These are phyloP conservation scores for Brettanomyces bruxellensis DNA, from an alignment of 805 yeast genomes.

Conservation along the genomic window DNA sequence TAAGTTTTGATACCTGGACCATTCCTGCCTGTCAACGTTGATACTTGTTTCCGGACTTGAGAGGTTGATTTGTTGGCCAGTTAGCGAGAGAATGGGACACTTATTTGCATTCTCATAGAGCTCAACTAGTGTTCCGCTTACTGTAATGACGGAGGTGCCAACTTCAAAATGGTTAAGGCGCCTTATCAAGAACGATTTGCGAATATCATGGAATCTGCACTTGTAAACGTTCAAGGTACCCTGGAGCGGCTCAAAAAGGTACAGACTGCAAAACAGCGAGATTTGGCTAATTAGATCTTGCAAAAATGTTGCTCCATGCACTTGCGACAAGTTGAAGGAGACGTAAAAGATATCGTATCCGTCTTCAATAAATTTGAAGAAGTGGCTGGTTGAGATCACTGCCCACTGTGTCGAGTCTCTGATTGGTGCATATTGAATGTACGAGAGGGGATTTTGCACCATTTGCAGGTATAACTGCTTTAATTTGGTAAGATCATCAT, in stretches of 20 bases:
- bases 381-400: slow-evolving; percentile 3
- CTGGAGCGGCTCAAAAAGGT: slow-evolving; percentile 4
- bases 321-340: slow-evolving; percentile 3
- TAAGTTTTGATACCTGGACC: slow-evolving; percentile 15
- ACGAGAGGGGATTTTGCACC: not conserved
- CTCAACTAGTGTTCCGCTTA: slow-evolving; percentile 18
- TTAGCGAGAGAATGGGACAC: slow-evolving; percentile 1
- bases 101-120: slow-evolving; percentile 7
- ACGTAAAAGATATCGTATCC: slow-evolving; percentile 14
- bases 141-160: slow-evolving; percentile 7
- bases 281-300: slow-evolving; percentile 12
- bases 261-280: slow-evolving; percentile 16
- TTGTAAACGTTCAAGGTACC: slow-evolving; percentile 9
- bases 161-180: slow-evolving; percentile 7
- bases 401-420: slow-evolving; percentile 3
- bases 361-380: slow-evolving; percentile 17
- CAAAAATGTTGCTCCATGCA: slow-evolving; percentile 5
- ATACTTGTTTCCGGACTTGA: not conserved
- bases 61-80: slow-evolving; percentile 12
- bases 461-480: not conserved
- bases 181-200: slow-evolving; percentile 25
- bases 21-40: slow-evolving; percentile 6
- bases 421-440: not conserved
- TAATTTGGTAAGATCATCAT: slow-evolving; percentile 8
- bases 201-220: slow-evolving; percentile 27